Evolutionary conservation across 2,329 filamentous ascomycete species (phyloP).

Genomic region (Huntiella abstrusa): DNA sequence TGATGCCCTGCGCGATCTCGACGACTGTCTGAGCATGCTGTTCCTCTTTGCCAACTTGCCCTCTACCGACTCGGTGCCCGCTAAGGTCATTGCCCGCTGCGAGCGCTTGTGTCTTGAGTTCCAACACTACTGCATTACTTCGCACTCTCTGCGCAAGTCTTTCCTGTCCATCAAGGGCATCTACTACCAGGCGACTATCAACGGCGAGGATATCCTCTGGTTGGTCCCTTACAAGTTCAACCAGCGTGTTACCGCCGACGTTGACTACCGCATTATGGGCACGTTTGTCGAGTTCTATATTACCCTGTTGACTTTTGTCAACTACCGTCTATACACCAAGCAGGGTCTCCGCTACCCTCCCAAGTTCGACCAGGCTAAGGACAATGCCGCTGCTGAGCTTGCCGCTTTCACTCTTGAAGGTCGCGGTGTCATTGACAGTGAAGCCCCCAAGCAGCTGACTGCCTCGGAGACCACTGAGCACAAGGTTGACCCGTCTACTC

Average conservation of each 20-base stretch:
- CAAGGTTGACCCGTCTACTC: constrained; percentile 40
- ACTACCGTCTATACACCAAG: constrained; percentile 84
- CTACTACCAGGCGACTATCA: constrained; percentile 95
- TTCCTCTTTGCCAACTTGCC: constrained; percentile 96
- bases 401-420: constrained; percentile 82
- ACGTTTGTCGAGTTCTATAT: constrained; percentile 99
- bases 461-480: constrained; percentile 25
- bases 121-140: constrained; percentile 90
- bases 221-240: constrained; percentile 96
- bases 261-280: constrained; percentile 98
- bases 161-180: constrained; percentile 98
- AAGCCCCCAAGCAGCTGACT: constrained; percentile 22
- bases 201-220: constrained; percentile 94
- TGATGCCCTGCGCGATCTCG: constrained; percentile 81
- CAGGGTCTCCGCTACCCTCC: constrained; percentile 88
- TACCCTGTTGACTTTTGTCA: constrained; percentile 84
- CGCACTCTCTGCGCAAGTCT: constrained; percentile 80
- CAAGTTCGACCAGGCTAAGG: constrained; percentile 73
- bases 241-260: constrained; percentile 77
- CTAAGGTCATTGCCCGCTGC: constrained; percentile 90
- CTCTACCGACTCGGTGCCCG: constrained; percentile 70
- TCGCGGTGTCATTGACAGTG: constrained; percentile 15
- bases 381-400: constrained; percentile 77
- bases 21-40: constrained; percentile 91
- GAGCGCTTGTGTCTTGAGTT: constrained; percentile 89